Percentiles rank a stretch among this genome's conserved stretches.
phyloP scores from a whole-genome alignment of 257 asterid genomes.

The Solanum chilense region DNA sequence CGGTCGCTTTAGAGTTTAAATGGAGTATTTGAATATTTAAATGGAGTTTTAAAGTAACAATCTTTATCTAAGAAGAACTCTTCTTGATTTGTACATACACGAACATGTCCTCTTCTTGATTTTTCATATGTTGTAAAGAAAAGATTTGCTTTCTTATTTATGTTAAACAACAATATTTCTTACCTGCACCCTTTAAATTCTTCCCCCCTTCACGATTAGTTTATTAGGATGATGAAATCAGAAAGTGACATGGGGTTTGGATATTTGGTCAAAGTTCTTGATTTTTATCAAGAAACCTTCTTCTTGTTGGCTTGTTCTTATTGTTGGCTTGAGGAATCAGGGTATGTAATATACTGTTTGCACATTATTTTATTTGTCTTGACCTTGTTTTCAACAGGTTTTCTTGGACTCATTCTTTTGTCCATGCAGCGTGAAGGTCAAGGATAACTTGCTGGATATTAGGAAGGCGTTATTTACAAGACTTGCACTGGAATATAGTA shows the following conservation, averaged over 20 bases:
- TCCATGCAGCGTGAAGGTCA: background rate
- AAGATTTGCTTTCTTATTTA: background rate
- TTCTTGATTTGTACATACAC: background rate
- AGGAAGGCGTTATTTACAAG: constrained; percentile 1
- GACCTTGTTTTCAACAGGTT: background rate
- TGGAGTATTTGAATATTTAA: background rate
- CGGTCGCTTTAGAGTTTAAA: background rate
- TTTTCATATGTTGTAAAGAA: background rate
- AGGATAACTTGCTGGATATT: background rate
- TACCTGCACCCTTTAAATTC: background rate
- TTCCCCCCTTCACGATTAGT: background rate
- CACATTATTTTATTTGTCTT: background rate
- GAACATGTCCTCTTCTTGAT: background rate
- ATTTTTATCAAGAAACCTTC: background rate
- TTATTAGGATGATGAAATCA: background rate
- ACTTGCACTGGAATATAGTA: background rate
- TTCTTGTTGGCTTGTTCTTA: background rate
- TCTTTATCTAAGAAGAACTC: background rate
- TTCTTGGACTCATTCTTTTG: background rate
- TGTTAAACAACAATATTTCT: background rate
- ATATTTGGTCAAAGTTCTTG: background rate
- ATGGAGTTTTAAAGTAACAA: background rate
- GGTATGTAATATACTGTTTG: background rate
- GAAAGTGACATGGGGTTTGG: background rate
- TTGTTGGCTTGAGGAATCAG: background rate